Evolutionary conservation across 305 asterid species (phyloP), one percentile per base, ranked within the genome.

Genomic region (Lippia alba): DNA sequence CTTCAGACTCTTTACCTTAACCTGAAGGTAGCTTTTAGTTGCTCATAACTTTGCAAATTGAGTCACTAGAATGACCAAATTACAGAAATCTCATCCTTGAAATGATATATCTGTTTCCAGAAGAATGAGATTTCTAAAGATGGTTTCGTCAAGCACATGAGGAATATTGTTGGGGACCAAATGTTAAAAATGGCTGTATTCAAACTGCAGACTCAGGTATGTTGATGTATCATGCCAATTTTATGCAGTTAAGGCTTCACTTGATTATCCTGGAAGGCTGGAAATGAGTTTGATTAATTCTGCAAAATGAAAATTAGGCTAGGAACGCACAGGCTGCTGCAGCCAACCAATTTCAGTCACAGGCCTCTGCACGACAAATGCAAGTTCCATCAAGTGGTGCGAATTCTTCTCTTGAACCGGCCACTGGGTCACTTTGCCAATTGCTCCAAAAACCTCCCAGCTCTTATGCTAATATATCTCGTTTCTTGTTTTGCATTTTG

Each of bases 101-200:
- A 50, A 30, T 61, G 64, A 57, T 57, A 18, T 68, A 46, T 55
- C 56, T 71, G 20, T 80, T 78, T 76, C 57, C 92, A 94, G 99
- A 88, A 80, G 82, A 91, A 88, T 73, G 98, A 94, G 82, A 90
- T 92, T 62, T 77, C 94, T 40, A 94, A 90, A 85, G 96, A 90
- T 58, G 91, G 70, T 59, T 90, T 94, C 82, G 86, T 92, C 66
- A 84, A 90, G 65, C 89, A 79, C 68, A 90, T 92, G 97, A 90
- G 98, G 80, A 86, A 84, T 74, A 83, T 94, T 18, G 96, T 88
- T 0, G 99, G 99, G 68, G 97, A 94, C 77, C 96, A 90, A 73
- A 90, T 91, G 99, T 85, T 91, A 64, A 91, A 88, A 82, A 80
- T 86, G 88, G 99, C 97, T 63, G 94, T 91, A 15, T 86, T 70